Base-by-base conservation (phyloP, 768 basidiomycete genomes). In the Austroboletus eburneus region DNA sequence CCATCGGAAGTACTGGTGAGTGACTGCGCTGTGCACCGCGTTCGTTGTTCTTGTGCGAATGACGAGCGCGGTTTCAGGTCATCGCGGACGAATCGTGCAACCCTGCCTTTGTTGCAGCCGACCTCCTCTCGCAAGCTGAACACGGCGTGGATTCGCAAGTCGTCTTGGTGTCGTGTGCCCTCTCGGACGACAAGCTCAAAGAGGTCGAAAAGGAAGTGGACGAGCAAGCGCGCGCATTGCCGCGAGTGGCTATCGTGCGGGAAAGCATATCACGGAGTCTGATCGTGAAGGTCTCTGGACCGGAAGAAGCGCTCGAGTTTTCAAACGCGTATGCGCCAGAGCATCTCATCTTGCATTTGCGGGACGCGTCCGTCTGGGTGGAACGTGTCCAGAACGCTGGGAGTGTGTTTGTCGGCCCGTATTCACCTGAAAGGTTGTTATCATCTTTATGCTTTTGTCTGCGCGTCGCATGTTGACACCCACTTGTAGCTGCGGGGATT, bases 101-200 rank as follows among this genome's bases (percentile, higher is more conserved):
- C 57, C 84, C 94, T 2, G 81, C 85, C 2, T 95, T 94, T 52
- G 91, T 98, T 36, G 96, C 96, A 9, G 94, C 96, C 5, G 96
- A 99, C 63, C 79, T 99, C 14, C 78, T 99, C 20, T 96, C 93
- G 3, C 96, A 99, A 70, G 96, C 95, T 7, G 96, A 99, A 66
- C 96, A 99, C 64, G 96, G 96, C 36, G 80, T 92, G 17, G 96
- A 99, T 68, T 98, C 96, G 9, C 96, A 99, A 66, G 96, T 98
- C 39, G 93, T 98, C 39, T 79, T 99, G 44, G 85, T 98, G 46
- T 79, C 84, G 12, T 79, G 95, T 49, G 72, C 77, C 59, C 78
- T 97, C 39, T 65, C 84, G 7, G 63, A 73, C 9, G 75, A 75
- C 4, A 76, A 75, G 53, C 71, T 96, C 20, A 72, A 72, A n/a